Percentiles rank a stretch among this genome's conserved stretches.
phyloP scores from a whole-genome alignment of 1,139 yeast genomes.

The Scheffersomyces illinoinensis region DNA sequence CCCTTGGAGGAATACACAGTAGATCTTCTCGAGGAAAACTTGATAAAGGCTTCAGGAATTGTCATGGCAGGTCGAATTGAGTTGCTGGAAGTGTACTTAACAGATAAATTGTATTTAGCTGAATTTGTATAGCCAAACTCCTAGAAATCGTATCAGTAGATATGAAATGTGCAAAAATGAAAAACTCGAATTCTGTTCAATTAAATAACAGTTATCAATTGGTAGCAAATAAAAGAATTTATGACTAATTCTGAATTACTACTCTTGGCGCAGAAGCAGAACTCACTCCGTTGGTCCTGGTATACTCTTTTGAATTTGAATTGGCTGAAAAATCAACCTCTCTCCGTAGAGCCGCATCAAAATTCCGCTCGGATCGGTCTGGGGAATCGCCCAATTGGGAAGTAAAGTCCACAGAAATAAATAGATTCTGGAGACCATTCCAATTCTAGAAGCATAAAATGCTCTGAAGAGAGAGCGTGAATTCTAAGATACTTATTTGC shows the following conservation, averaged over 20 bases:
- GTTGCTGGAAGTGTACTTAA: not conserved
- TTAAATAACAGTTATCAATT: not conserved
- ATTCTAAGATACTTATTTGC: not conserved
- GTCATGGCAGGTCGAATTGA: not conserved
- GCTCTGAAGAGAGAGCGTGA: not conserved
- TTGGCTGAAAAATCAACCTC: not conserved
- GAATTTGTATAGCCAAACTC: not conserved
- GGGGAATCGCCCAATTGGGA: not conserved
- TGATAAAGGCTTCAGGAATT: slow-evolving; percentile 13
- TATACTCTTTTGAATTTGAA: not conserved
- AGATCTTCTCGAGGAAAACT: slow-evolving; percentile 64
- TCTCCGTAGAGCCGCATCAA: not conserved
- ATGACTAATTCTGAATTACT: not conserved
- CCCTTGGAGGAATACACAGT: slow-evolving; percentile 77
- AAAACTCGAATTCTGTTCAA: not conserved
- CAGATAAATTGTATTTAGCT: not conserved
- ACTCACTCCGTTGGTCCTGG: not conserved
- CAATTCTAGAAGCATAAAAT: not conserved
- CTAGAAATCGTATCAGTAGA: not conserved
- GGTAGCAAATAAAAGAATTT: not conserved
- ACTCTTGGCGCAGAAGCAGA: not conserved
- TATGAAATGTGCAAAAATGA: too few relatives aligned
- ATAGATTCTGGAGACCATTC: not conserved
- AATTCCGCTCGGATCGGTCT: not conserved
- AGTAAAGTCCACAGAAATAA: not conserved